Evolutionary conservation across 2,329 filamentous ascomycete genomes (phyloP), one percentile per base, ranked within the genome.

Genomic region (Xylaria sp.): DNA sequence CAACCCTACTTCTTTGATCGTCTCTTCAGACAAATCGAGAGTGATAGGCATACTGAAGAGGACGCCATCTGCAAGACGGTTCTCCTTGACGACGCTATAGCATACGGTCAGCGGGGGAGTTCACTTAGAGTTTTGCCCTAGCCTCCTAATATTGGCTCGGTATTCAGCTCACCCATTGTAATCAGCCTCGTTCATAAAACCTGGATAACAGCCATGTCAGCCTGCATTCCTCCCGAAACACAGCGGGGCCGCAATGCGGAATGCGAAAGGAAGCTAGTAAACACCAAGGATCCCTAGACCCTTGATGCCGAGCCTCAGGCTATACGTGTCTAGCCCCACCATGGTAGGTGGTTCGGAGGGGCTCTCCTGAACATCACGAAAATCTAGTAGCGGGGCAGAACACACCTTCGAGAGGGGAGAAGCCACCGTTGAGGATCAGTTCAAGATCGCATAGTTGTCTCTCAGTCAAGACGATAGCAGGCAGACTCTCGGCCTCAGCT

Each of bases 21-120:
- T 89, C 78, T 91, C 83, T 80, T 93, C 85, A 72, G 87, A 89
- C 70, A 97, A 85, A 81, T 99, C 96, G 73, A 99, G 90, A 76
- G 92, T 97, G 82, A 99, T 98, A 77, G 96, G 96, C 84, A 99
- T 99, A 82, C 89, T 93, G 85, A 98, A 98, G 76, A 99, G 91
- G 79, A 90, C 90, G 80, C 96, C 96, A 83, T 93, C 90, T 67
- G 89, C 89, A 67, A 99, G 91, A 76, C 96, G 93, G 85, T 92
- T 90, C 75, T 95, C 89, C 81, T 91, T 90, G 74, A 98, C 94
- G 72, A 99, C 96, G 72, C 94, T 96, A 53, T 34, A 54, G 21
- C 12, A 64, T 56, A 65, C 17, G 45, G 53, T 71, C 32, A 47
- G 61, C 53, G 36, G 42, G 24, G 50, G 27, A n/a, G 45, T 64